Conservation (phyloP, 768 basidiomycete genomes). For the Phallus indusiatus region DNA sequence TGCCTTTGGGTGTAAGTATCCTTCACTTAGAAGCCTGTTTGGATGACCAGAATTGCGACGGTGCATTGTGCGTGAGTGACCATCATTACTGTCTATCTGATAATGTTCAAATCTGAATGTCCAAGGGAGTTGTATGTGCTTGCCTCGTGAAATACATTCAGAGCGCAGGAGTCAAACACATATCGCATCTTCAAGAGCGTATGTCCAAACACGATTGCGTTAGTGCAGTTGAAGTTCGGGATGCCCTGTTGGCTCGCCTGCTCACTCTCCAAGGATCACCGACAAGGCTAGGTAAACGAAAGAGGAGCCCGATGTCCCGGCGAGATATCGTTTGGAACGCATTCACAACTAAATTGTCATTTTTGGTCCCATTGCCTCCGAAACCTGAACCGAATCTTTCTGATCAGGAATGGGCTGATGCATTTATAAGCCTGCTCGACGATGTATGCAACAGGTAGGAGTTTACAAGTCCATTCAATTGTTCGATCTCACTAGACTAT, state of each 20-base stretch:
- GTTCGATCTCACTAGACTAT: no score
- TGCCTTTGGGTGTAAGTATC: not conserved
- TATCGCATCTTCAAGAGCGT: not conserved
- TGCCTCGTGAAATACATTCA: not conserved
- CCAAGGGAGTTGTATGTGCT: not conserved
- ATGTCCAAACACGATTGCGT: not conserved
- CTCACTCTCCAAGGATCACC: not conserved
- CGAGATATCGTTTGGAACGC: not conserved
- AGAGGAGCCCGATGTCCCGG: not conserved
- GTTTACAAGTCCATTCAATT: slow-evolving; percentile 13
- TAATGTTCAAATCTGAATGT: no score
- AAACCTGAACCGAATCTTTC: no score
- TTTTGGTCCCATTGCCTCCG: slow-evolving; percentile 15
- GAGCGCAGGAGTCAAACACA: not conserved
- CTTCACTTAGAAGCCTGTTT: no score
- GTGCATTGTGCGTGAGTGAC: slow-evolving; percentile 15
- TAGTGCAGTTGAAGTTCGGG: not conserved
- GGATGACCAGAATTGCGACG: slow-evolving; percentile 12
- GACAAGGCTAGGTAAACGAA: slow-evolving; percentile 2
- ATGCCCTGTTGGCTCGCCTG: not conserved
- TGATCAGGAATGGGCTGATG: not conserved
- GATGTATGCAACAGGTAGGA: slow-evolving; percentile 16
- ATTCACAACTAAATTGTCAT: slow-evolving; percentile 12
- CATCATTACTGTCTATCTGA: slow-evolving; percentile 21
- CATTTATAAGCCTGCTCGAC: slow-evolving; percentile 12